phyloP scores from a whole-genome alignment of 2,329 filamentous ascomycete genomes.

The Colletotrichum trifolii region DNA sequence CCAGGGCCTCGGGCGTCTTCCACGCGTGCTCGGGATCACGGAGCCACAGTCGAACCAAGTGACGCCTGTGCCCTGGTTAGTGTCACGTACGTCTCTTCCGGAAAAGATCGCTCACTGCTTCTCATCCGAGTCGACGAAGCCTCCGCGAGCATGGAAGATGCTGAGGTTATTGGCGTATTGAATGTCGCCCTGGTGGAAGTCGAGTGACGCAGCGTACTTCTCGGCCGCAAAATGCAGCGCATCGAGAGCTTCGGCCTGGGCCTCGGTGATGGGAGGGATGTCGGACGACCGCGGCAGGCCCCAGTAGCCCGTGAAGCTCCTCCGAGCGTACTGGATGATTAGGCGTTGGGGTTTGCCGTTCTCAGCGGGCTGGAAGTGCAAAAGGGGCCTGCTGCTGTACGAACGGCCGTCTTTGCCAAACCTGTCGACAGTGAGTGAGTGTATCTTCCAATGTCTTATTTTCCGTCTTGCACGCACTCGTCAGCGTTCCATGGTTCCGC shows the following conservation, averaged over 20 bases:
- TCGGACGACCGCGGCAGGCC: constrained; percentile 61
- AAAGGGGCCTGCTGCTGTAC: constrained; percentile 61
- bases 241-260: constrained; percentile 64
- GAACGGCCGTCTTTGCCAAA: constrained; percentile 61
- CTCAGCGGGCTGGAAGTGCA: constrained; percentile 65
- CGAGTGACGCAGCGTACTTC: constrained; percentile 55
- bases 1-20: constrained; percentile 57
- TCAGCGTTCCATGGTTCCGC: constrained; percentile 62
- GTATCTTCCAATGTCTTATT: background rate
- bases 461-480: constrained; percentile 43
- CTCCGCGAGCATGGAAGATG: constrained; percentile 63
- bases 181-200: constrained; percentile 63
- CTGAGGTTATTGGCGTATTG: constrained; percentile 67
- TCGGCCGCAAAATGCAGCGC: constrained; percentile 62
- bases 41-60: constrained; percentile 62
- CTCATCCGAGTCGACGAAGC: constrained; percentile 56
- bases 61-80: constrained; percentile 52
- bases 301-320: constrained; percentile 68
- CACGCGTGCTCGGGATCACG: constrained; percentile 61
- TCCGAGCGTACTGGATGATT: constrained; percentile 69
- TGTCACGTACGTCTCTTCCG: constrained; percentile 34
- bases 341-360: constrained; percentile 60
- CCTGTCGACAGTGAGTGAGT: constrained; percentile 44
- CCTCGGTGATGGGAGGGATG: constrained; percentile 67
- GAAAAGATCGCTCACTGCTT: constrained; percentile 54